Evolutionary conservation across 208 protist species (phyloP), one percentile per base, ranked within the genome.

Genomic region (Wallacemonas sp.): DNA sequence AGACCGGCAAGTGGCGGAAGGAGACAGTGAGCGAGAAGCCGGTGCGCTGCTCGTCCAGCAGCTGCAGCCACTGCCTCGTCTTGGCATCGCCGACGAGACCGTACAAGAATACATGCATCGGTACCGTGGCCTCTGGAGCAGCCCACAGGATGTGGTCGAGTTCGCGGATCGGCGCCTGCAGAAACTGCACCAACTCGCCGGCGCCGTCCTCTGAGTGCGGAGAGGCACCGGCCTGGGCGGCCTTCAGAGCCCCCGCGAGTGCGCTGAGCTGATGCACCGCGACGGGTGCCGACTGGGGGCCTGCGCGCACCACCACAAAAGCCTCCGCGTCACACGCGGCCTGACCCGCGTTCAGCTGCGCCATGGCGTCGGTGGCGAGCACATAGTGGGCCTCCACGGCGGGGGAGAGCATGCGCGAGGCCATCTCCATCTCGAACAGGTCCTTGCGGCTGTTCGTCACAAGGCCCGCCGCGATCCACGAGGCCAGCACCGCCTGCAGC

Each of bases 1-100:
- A 71, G 0, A 80, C 75, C 16, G 86, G 86, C 8, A 88, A 69
- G 57, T 93, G 87, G 0, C 87, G 83, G 67, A 86, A 93, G 18
- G 80, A 32, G 33, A 88, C 71, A 1, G 63, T 72, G 1, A 64
- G 20, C 7, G 57, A 64, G 18, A 29, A 46, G 20, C 44, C 14
- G 23, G n/a, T 41, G 20, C 23, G 26, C 28, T 31, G 20, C 18
- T 18, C 12, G 41, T 57, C 18, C 1, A 22, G 7, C 2, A 57
- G 5, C 14, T 12, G 20, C 23, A 54, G 18, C 33, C 48, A 65
- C 62, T 77, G 49, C 67, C 69, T 69, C 1, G 77, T 81, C 14
- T n/a, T 55, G 23, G 67, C 25, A 8, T 82, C 82, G 4, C 79
- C 86, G 26, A 86, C 63, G 26, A 90, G 64, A 3, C 87, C 87